Conservation (phyloP, 192 early-diverging fungal species). For the Thoreauomyces humboldtii region DNA sequence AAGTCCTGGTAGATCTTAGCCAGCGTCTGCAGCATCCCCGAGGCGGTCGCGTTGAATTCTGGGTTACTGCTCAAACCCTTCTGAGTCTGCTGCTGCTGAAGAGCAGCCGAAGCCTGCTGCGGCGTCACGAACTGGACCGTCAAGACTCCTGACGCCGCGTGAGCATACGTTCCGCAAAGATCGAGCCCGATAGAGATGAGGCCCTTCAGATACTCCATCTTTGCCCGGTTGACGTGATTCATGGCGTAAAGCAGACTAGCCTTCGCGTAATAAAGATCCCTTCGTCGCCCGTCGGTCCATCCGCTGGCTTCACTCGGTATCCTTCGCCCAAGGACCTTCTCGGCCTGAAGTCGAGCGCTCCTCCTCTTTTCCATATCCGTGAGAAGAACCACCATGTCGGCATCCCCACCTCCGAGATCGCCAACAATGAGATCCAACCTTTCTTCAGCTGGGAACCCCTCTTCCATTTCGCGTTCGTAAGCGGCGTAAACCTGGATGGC, state of each 20-base stretch:
- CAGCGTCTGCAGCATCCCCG: slow-evolving; percentile 73
- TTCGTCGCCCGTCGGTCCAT: slow-evolving; percentile 54
- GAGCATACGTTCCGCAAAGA: slow-evolving; percentile 46
- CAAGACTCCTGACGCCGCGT: slow-evolving; percentile 58
- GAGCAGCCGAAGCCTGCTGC: slow-evolving; percentile 25
- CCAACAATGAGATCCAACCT: slow-evolving; percentile 22
- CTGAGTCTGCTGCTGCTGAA: slow-evolving; percentile 57
- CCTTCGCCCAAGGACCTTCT: slow-evolving; percentile 10
- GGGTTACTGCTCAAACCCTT: slow-evolving; percentile 27
- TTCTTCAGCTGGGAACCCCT: slow-evolving; percentile 24
- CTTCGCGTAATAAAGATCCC: slow-evolving; percentile 83
- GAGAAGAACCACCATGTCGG: slow-evolving; percentile 4
- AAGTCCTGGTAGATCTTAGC: slow-evolving; percentile 88
- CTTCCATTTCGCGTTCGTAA: slow-evolving; percentile 57
- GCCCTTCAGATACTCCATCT: slow-evolving; percentile 79
- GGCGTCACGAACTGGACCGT: slow-evolving; percentile 46
- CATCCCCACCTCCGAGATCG: slow-evolving; percentile 9
- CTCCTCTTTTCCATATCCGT: slow-evolving; percentile 24
- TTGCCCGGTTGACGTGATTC: slow-evolving; percentile 67
- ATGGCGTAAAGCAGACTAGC: slow-evolving; percentile 81
- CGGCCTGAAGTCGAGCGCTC: background rate
- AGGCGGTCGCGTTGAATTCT: slow-evolving; percentile 52
- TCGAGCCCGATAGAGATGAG: slow-evolving; percentile 62
- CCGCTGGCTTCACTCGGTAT: slow-evolving; percentile 23
- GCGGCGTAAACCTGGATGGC: slow-evolving; percentile 80